Evolutionary conservation across 2,329 filamentous ascomycete genomes (phyloP), one percentile per base, ranked within the genome.

Genomic region (Pleurostoma richardsiae): DNA sequence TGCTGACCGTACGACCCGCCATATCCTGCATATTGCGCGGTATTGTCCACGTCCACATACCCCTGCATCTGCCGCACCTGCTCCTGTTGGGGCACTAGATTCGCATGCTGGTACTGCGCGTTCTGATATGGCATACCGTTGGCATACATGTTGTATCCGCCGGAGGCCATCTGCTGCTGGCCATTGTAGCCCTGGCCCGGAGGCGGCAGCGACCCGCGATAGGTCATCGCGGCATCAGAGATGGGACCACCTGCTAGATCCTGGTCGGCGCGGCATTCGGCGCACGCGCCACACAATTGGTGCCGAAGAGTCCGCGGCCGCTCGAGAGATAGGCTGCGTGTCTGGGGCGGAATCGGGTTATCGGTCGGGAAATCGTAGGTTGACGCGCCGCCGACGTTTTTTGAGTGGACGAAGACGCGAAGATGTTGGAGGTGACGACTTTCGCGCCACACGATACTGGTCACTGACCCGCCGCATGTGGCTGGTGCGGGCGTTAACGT

Each of bases 151-250:
- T 45, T 39, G 43, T 41, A 46, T 8, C 33, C 33, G n/a, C 50
- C 19, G 50, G 27, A 46, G 29, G 26, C 47, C 19, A 51, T 45
- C 47, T 50, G 57, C 52, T 57, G 61, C 55, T 70, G 67, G 59
- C 60, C 65, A 51, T 62, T 58, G 56, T 60, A 71, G 52, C 59
- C 59, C 60, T 66, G 66, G 56, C 66, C 66, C 52, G 66, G 59
- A 57, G 68, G 67, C 19, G 19, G 19, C 62, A 68, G 60, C 52
- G 60, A 62, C 59, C 62, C 63, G 54, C 62, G 61, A 58, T 60
- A 66, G 56, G 59, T 67, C 64, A 71, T 67, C 53, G 55, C 33
- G 33, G n/a, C 63, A 59, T 57, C 49, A 45, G 45, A 39, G 41
- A 51, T 47, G 45, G 48, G 39, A 44, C 42, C 4, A 44, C 29